Evolutionary conservation across 2,329 filamentous ascomycete genomes (phyloP), one percentile per base, ranked within the genome.

Genomic region (Didymosphaeria variabile): DNA sequence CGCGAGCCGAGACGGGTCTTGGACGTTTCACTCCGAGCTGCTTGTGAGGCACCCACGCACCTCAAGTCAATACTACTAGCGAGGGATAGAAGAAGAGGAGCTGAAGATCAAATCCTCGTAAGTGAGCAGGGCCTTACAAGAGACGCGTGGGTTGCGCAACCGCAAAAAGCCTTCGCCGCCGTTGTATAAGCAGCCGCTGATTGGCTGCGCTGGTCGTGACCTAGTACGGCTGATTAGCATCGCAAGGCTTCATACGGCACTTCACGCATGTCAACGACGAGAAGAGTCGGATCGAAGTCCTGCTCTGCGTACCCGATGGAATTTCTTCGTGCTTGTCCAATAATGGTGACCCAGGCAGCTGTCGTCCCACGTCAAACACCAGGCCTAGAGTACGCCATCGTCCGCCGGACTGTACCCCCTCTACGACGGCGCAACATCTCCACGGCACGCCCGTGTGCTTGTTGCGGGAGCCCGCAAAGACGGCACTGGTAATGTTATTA

Each of bases 1-100:
- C 52, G 52, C 52, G n/a, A 56, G 42, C 55, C 61, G 57, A 60
- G 55, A 54, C 42, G 40, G 34, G 21, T 21, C 56, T 21, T n/a
- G 3, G 59, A 40, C n/a, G 38, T 55, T 61, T 61, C 38, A 57
- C 45, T 58, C 49, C 50, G 52, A 47, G 23, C 36, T 38, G 36
- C 46, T 52, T n/a, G 38, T 29, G 31, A 42, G 38, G 23, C 17
- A 34, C 19, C 26, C 55, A 42, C 29, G 23, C 17, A 34, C 19
- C 26, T 58, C 34, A 19, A 54, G 21, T 23, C 21, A 31, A 32
- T 13, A 38, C 26, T n/a, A 34, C 10, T 21, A 1, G 47, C 9
- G 32, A 29, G 26, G 19, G 34, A 15, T 23, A 4, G 19, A 40
- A 26, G 13, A 29, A 45, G 23, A 34, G 15, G 15, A 34, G 26